Conservation (phyloP, 2,329 filamentous ascomycete species). For the Verticillium klebahnii region DNA sequence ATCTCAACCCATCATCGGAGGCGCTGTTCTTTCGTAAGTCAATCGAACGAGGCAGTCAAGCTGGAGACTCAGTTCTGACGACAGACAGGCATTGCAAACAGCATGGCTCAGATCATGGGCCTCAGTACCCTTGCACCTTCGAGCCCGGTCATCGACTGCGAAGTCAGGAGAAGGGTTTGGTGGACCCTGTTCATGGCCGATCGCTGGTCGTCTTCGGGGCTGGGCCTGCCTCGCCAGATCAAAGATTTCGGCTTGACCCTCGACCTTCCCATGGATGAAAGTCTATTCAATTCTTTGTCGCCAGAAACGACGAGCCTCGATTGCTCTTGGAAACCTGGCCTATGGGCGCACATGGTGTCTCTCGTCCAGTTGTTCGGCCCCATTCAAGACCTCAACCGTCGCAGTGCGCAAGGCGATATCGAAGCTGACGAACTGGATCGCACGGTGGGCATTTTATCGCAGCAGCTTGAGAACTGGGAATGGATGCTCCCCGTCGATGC, state of each 20-base stretch:
- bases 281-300: conserved; percentile 12
- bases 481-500: conserved; percentile 5
- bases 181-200: conserved; percentile 15
- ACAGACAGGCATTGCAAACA: conserved; percentile 2
- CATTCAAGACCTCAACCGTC: conserved; percentile 27
- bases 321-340: conserved; percentile 16
- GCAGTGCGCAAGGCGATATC: conserved; percentile 12
- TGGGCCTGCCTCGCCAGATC: conserved; percentile 11
- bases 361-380: conserved; percentile 25
- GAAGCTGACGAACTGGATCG: conserved; percentile 5
- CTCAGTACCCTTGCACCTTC: background rate
- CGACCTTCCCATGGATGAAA: conserved; percentile 22
- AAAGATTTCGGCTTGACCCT: background rate
- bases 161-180: conserved; percentile 10
- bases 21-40: conserved; percentile 23
- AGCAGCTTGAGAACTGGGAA: conserved; percentile 12
- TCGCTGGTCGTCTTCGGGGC: conserved; percentile 12
- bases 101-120: conserved; percentile 9
- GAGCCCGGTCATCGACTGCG: conserved; percentile 1
- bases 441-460: background rate
- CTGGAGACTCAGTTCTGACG: background rate
- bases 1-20: conserved; percentile 19
- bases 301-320: conserved; percentile 1
- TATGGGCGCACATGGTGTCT: conserved; percentile 29
- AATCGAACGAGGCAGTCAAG: background rate